Evolutionary conservation across 352 stramenopile species (phyloP).

Genomic region (Peronosclerospora sorghi): DNA sequence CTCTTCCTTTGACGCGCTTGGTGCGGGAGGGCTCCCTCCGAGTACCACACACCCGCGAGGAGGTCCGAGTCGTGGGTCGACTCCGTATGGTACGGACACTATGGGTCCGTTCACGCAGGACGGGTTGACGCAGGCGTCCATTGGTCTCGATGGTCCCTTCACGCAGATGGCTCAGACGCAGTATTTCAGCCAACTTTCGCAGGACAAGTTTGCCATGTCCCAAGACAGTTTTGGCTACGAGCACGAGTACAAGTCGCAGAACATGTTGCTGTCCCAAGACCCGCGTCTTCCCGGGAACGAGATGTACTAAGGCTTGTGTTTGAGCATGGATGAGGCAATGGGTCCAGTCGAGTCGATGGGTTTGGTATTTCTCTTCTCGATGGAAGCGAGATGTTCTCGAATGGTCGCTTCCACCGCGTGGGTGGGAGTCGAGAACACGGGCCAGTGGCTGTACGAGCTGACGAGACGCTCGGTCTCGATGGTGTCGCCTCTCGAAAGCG

Average conservation of each 20-base stretch:
- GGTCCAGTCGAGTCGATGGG: too few relatives aligned
- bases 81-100: constrained; percentile 22
- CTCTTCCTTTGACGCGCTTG: constrained; percentile 14
- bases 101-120: constrained; percentile 71
- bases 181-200: constrained; percentile 77
- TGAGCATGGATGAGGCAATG: too few relatives aligned
- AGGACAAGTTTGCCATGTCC: constrained; percentile 75
- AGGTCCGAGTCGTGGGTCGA: constrained; percentile 17
- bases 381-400: too few relatives aligned
- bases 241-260: constrained; percentile 79
- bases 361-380: too few relatives aligned
- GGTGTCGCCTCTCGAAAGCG: too few relatives aligned
- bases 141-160: constrained; percentile 62
- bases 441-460: too few relatives aligned
- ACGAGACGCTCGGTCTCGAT: too few relatives aligned
- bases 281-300: constrained; percentile 31
- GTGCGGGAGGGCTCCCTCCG: constrained; percentile 21
- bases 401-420: too few relatives aligned
- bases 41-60: constrained; percentile 23
- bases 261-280: constrained; percentile 75
- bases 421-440: too few relatives aligned
- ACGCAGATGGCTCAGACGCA: constrained; percentile 72
- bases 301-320: constrained; percentile 72
- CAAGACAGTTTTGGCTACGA: constrained; percentile 74
- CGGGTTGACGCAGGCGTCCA: constrained; percentile 47